These are phyloP conservation scores for Penicillium sp. DNA, from an alignment of 2,329 filamentous ascomycete genomes.

Conservation along the genomic window DNA sequence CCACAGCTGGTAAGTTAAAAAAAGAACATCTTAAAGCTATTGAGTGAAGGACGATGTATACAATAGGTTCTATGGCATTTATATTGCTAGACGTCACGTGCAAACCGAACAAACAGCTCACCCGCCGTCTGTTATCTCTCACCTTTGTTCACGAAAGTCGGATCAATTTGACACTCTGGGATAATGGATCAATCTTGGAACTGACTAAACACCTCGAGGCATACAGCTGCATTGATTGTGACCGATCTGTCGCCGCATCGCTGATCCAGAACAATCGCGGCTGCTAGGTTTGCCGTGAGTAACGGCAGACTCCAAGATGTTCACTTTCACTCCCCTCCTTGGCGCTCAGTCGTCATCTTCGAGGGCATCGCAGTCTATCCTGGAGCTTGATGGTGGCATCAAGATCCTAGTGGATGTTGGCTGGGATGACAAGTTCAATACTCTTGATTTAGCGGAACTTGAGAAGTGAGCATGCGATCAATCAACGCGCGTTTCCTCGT, in stretches of 20 bases:
- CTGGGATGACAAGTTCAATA: conserved; percentile 91
- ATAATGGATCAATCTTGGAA: conserved; percentile 1
- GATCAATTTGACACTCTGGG: background rate
- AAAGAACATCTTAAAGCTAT: background rate
- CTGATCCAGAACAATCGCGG: conserved; percentile 4
- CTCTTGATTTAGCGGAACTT: conserved; percentile 75
- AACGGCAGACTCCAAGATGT: conserved; percentile 60
- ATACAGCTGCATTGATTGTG: conserved; percentile 4
- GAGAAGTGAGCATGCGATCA: conserved; percentile 66
- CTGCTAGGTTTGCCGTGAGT: conserved; percentile 10
- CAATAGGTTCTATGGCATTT: background rate
- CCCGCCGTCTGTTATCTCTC: background rate
- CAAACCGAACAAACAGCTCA: conserved; percentile 3
- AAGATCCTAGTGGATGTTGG: conserved; percentile 93
- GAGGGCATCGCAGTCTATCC: conserved; percentile 84
- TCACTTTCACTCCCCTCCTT: conserved; percentile 89
- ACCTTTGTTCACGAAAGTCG: background rate
- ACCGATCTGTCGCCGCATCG: background rate
- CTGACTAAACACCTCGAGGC: background rate
- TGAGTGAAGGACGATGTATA: background rate
- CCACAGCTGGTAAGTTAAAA: too few relatives aligned
- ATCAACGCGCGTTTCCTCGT: background rate
- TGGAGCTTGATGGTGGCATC: conserved; percentile 94
- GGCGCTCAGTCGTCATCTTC: conserved; percentile 81
- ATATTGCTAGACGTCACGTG: background rate